Conservation (phyloP, 495 filamentous ascomycete genomes). For the Clohesyomyces aquaticus region DNA sequence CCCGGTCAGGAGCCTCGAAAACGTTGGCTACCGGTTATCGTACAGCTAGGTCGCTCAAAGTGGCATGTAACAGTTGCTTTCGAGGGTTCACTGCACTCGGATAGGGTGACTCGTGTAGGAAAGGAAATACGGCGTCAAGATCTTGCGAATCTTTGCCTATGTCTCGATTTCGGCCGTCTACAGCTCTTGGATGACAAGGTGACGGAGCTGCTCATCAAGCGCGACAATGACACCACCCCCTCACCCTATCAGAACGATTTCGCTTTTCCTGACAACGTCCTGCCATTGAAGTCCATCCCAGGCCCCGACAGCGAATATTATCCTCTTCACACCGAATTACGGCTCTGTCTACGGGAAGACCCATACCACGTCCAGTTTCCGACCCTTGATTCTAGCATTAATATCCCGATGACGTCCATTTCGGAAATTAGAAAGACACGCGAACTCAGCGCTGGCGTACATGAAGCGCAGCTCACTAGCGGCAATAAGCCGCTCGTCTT, state of each 20-base stretch:
- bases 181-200: slow-evolving; percentile 34
- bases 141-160: slow-evolving; percentile 35
- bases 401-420: slow-evolving; percentile 10
- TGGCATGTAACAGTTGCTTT: slow-evolving; percentile 38
- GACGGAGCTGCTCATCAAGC: slow-evolving; percentile 34
- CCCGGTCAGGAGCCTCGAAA: slow-evolving; percentile 14
- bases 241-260: slow-evolving; percentile 5
- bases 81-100: slow-evolving; percentile 37
- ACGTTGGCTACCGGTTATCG: slow-evolving; percentile 26
- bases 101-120: slow-evolving; percentile 19
- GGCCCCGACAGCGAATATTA: slow-evolving; percentile 25
- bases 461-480: background rate
- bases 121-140: slow-evolving; percentile 32
- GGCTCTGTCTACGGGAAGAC: slow-evolving; percentile 30
- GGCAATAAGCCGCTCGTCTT: background rate
- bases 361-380: slow-evolving; percentile 31
- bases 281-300: slow-evolving; percentile 15
- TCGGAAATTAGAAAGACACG: slow-evolving; percentile 24
- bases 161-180: slow-evolving; percentile 34
- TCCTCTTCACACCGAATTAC: slow-evolving; percentile 11
- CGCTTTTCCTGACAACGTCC: slow-evolving; percentile 9
- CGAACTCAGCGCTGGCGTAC: slow-evolving; percentile 2
- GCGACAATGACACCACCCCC: slow-evolving; percentile 20
- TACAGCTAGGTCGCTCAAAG: background rate
- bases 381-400: slow-evolving; percentile 2